A percentile compares a stretch with the other conserved stretches of the same genome.
These are phyloP conservation scores for Colletotrichum magnum DNA, from an alignment of 2,329 filamentous ascomycete species.

Conservation along the genomic window DNA sequence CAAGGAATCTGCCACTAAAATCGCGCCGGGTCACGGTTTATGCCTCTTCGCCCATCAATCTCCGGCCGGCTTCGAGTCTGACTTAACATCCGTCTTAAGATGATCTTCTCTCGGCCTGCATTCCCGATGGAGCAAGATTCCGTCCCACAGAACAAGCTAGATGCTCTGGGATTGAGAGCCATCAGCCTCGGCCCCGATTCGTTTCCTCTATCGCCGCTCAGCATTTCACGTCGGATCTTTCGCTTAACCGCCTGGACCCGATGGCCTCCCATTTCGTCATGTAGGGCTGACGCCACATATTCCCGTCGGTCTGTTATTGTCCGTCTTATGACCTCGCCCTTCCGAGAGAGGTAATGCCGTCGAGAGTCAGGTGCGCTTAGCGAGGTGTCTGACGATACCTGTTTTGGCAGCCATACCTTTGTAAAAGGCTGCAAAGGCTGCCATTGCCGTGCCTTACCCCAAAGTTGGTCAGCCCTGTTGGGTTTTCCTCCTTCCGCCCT, in stretches of 20 bases:
- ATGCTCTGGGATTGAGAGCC: neutral
- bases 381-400: neutral
- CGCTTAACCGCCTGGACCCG: neutral
- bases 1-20: slow-evolving; percentile 12
- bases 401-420: slow-evolving; percentile 7
- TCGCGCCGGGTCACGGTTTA: slow-evolving; percentile 10
- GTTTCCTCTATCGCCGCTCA: neutral
- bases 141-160: slow-evolving; percentile 5
- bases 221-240: slow-evolving; percentile 4
- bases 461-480: neutral
- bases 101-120: neutral
- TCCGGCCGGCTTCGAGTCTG: slow-evolving; percentile 5
- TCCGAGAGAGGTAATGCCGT: neutral
- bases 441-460: neutral
- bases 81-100: slow-evolving; percentile 4
- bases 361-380: neutral
- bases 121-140: slow-evolving; percentile 24
- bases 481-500: slow-evolving; percentile 9
- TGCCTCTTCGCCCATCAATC: slow-evolving; percentile 28
- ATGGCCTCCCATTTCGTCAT: slow-evolving; percentile 4
- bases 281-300: slow-evolving; percentile 2
- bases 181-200: slow-evolving; percentile 4
- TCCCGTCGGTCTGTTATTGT: neutral
- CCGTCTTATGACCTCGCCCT: neutral
- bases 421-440: neutral